phyloP scores from a whole-genome alignment of 257 asterid genomes.

The Buddleja alternifolia region DNA sequence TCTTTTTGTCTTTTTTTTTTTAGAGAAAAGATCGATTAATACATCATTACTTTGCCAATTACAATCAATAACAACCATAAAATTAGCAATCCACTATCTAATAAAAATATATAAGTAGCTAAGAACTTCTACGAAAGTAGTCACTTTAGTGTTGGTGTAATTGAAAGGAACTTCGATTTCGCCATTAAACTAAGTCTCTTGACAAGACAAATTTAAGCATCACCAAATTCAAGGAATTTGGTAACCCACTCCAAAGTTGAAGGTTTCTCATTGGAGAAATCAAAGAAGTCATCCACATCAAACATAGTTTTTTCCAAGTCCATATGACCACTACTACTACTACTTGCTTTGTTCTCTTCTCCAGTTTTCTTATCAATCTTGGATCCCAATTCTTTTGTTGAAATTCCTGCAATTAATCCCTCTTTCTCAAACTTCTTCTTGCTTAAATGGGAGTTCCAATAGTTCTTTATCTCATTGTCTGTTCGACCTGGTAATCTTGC shows the following conservation, averaged over 20 bases:
- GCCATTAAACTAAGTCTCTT: background rate
- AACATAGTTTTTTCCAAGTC: conserved; percentile 27
- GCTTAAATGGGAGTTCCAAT: conserved; percentile 46
- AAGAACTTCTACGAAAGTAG: no score
- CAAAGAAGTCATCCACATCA: conserved; percentile 55
- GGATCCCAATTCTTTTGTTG: conserved; percentile 28
- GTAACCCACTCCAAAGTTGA: conserved; percentile 60
- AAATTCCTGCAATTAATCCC: conserved; percentile 36
- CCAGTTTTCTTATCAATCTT: conserved; percentile 25
- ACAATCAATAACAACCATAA: no score
- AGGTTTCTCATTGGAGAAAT: conserved; percentile 63
- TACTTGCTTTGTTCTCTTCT: conserved; percentile 24
- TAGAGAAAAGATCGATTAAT: no score
- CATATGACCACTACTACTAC: conserved; percentile 10
- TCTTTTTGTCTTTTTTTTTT: no score
- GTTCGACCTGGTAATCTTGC: conserved; percentile 55
- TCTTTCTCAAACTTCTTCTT: conserved; percentile 38
- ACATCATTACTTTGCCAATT: no score
- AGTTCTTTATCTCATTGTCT: conserved; percentile 55
- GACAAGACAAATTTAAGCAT: background rate
- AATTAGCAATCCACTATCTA: no score
- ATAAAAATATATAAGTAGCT: no score
- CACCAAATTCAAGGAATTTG: conserved; percentile 38
- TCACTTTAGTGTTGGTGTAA: no score
- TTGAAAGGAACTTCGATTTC: no score